phyloP scores from a whole-genome alignment of 129 eudicot species.

The Calendula officinalis region DNA sequence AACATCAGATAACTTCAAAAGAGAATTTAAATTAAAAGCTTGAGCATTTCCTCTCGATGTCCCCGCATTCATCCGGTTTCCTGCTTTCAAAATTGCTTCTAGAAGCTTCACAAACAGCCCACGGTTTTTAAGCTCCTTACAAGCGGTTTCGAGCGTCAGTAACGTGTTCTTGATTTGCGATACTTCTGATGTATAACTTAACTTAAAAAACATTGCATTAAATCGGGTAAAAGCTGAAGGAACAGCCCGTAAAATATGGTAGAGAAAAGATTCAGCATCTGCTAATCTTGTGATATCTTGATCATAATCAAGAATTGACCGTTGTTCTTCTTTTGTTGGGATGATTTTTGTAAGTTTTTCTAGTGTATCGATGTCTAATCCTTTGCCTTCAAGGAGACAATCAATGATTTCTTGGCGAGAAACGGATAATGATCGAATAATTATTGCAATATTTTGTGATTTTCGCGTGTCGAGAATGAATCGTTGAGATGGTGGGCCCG shows the following conservation, averaged over 20 bases:
- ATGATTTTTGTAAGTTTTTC: conserved; percentile 64
- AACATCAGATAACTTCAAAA: conserved; percentile 68
- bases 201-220: conserved; percentile 57
- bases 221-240: conserved; percentile 74
- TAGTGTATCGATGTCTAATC: conserved; percentile 51
- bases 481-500: conserved; percentile 44
- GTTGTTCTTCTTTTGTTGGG: conserved; percentile 56
- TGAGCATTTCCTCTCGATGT: conserved; percentile 87
- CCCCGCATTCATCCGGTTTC: conserved; percentile 80
- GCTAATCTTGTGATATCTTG: conserved; percentile 59
- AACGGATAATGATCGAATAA: conserved; percentile 54
- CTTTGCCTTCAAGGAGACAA: conserved; percentile 54
- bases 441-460: conserved; percentile 73
- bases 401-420: conserved; percentile 53
- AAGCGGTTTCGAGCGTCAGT: conserved; percentile 57
- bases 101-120: conserved; percentile 78
- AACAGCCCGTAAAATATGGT: conserved; percentile 59
- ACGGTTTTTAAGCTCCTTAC: conserved; percentile 61
- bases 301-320: conserved; percentile 44
- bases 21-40: conserved; percentile 68
- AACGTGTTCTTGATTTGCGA: conserved; percentile 40
- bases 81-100: conserved; percentile 78
- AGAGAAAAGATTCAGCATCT: conserved; percentile 80
- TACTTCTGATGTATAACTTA: conserved; percentile 53
- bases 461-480: conserved; percentile 66